Evolutionary conservation across 345 rosid species (phyloP), one percentile per base, ranked within the genome.

Genomic region (Lumnitzera littorea): DNA sequence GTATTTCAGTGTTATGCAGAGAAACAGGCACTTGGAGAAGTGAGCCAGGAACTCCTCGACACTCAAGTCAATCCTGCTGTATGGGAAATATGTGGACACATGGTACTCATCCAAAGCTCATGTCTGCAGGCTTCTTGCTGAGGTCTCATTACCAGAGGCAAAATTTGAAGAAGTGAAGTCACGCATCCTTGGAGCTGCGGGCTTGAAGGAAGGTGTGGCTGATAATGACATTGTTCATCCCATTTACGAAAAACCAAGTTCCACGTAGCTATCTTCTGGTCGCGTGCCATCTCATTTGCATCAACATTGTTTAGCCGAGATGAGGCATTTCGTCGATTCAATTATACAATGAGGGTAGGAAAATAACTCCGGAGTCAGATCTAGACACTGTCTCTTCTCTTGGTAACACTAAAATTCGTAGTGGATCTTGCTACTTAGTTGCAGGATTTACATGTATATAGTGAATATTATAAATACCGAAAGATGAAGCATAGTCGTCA

Each of bases 21-120:
- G 84, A 79, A 76, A 55, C 87, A 79, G 68, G 87, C 82, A 43
- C 73, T 70, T 13, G 82, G 80, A 48, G 67, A 82, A 59, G 78
- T 76, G 41, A 76, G 71, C 65, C 36, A 61, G 55, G 82, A 79
- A 64, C 69, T 79, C 36, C 71, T 76, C 53, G 80, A 82, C 51
- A 74, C 82, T 15, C 78, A 70, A 57, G 84, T 76, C 56, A 82
- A 79, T 60, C 82, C 87, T 14, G 82, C 80, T 0, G 72, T 68
- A 49, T 79, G 87, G 84, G 87, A 82, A 65, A 79, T 76, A 13
- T 64, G 84, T 25, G 83, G 83, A 17, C 88, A 78, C 56, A 72
- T 83, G 50, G 85, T 76, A 67, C 59, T 78, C 78, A 11, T 60
- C 79, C 0, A 82, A 84, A 70, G 80, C 48, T 58, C 74, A 62